Evolutionary conservation across 139 green algal species (phyloP), one percentile per base, ranked within the genome.

Genomic region (Deuterostichococcus epilithicus): DNA sequence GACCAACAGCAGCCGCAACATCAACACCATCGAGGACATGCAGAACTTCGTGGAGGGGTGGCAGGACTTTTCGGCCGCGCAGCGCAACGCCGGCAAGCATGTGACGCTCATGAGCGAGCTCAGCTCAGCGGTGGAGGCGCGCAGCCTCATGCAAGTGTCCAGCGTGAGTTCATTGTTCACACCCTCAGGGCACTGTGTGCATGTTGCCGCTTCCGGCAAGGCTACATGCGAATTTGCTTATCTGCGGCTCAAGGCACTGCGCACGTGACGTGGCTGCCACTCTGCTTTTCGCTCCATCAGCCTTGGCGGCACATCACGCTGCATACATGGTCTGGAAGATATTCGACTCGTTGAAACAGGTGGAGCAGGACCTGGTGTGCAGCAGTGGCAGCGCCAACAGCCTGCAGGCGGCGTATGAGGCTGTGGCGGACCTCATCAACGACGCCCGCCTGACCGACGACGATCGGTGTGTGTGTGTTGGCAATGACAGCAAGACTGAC

Each of bases 361-460:
- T 92, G 35, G 95, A 98, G 84, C 95, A 98, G 81, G 95, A 98
- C 10, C 75, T 98, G 44, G 89, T 86, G 42, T 98, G 91, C 83
- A 83, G 79, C 69, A 72, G 30, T 38, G 66, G 74, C 74, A 79
- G 68, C 58, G 47, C 76, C 13, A 66, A 37, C 30, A 60, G 63
- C n/a, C 79, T 80, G 52, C 52, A 63, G 52, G 20, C 52, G 10
- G 52, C 52, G 33, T 83, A 77, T 75, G 74, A 80, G 38, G 74
- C 79, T 20, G 74, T 83, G 20, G 32, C 45, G 23, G 25, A 65
- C 60, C 69, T 83, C 8, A 47, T 83, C 58, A 45, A 69, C 25
- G 80, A 74, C 26, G 59, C 44, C 5, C 52, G 78, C 44, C 36
- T 92, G 30, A 67, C 47, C 10, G 84, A 91, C 33, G 70, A 79